These are phyloP conservation scores for Fusarium metavorans DNA, from an alignment of 2,329 filamentous ascomycete genomes.

Conservation along the genomic window DNA sequence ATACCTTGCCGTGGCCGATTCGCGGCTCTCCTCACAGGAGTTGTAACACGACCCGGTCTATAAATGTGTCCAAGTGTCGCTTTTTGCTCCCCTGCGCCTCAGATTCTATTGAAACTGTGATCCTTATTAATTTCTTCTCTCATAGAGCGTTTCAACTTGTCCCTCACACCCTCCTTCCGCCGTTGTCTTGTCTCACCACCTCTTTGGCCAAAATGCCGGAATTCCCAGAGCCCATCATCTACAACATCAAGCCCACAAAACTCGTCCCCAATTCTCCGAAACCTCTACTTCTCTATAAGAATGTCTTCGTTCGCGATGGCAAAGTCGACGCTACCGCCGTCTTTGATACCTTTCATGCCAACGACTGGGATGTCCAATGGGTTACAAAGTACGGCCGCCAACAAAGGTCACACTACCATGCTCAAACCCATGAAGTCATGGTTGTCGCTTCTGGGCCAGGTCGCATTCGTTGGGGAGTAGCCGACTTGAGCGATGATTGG, in stretches of 20 bases:
- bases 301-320: background rate
- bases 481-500: background rate
- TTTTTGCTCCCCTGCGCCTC: background rate
- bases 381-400: background rate
- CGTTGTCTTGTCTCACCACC: background rate
- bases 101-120: background rate
- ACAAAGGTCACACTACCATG: background rate
- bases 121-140: fast-evolving
- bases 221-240: background rate
- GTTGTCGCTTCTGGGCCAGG: background rate
- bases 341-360: background rate
- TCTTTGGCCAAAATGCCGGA: background rate
- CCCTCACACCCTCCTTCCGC: too few relatives aligned
- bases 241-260: background rate
- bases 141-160: background rate
- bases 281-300: background rate
- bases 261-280: background rate
- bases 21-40: background rate
- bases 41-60: background rate
- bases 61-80: background rate
- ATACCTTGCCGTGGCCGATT: background rate
- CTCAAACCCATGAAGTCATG: background rate
- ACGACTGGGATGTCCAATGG: background rate
- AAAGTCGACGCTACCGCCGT: background rate
- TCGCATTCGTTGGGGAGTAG: background rate